These are phyloP conservation scores for Arachis hypogaea DNA, from an alignment of 306 rosid species.

Conservation along the genomic window DNA sequence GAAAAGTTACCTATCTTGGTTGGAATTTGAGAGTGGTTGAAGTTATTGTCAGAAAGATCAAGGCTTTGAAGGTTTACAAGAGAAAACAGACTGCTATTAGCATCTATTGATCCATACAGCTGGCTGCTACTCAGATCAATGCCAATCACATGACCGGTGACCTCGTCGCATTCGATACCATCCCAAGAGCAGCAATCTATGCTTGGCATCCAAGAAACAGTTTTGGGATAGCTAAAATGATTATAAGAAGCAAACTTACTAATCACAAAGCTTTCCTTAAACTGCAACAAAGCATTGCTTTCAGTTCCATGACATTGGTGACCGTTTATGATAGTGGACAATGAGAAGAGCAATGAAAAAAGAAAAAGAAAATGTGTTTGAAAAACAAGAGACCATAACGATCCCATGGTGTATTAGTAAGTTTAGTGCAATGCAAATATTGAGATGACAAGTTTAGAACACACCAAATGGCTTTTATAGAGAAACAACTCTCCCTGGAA, in stretches of 20 bases:
- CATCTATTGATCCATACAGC: conserved; percentile 14
- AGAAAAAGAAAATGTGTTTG: not conserved
- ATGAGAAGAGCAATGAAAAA: conserved; percentile 1
- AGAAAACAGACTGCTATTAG: not conserved
- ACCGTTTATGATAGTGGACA: not conserved
- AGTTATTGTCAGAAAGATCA: conserved; percentile 39
- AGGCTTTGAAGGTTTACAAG: conserved; percentile 22
- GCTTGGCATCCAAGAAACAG: conserved; percentile 33
- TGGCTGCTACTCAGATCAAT: conserved; percentile 37
- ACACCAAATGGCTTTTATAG: not conserved
- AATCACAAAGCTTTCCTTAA: conserved; percentile 33
- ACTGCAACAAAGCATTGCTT: conserved; percentile 37
- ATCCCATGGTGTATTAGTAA: conserved; percentile 18
- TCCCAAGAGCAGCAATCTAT: conserved; percentile 43
- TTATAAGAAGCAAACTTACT: not conserved
- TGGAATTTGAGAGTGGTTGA: conserved; percentile 45
- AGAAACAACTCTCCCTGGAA: not conserved
- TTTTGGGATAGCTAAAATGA: conserved; percentile 37
- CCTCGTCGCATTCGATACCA: conserved; percentile 36
- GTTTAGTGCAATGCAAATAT: not conserved
- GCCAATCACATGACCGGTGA: conserved; percentile 28
- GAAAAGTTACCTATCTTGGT: conserved; percentile 29
- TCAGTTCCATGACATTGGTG: conserved; percentile 31
- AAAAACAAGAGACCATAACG: not conserved
- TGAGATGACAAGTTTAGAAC: not conserved